Conservation (phyloP, 306 rosid genomes). For the Cicer yamashitae region DNA sequence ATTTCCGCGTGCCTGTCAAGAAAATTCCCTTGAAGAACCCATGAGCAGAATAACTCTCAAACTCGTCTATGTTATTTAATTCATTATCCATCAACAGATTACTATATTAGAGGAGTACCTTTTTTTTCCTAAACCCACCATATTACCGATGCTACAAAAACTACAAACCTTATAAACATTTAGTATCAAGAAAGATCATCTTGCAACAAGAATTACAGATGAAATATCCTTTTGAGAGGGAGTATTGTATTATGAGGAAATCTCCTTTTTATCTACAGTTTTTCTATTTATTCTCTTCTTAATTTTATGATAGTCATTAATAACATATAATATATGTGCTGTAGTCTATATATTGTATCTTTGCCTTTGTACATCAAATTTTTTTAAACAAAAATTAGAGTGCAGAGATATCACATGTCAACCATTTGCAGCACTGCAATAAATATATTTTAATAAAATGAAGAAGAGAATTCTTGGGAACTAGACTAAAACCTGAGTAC, state of each 20-base stretch:
- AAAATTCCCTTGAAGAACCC: not conserved
- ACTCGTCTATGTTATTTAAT: not conserved
- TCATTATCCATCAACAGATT: constrained; percentile 8
- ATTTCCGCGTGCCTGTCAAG: not conserved
- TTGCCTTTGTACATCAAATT: not conserved
- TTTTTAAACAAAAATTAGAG: no score
- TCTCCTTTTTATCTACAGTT: not conserved
- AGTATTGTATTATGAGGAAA: not conserved
- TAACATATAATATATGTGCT: not conserved
- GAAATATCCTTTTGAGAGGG: not conserved
- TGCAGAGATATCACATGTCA: no score
- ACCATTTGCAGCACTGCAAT: no score
- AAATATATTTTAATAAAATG: no score
- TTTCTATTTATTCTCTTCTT: not conserved
- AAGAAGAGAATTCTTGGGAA: no score
- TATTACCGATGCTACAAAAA: constrained; percentile 17
- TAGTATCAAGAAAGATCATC: constrained; percentile 22
- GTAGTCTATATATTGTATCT: not conserved
- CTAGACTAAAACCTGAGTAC: no score
- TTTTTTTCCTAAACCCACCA: constrained; percentile 21
- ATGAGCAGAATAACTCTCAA: constrained; percentile 1
- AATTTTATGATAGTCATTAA: not conserved
- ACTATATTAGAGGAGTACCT: constrained; percentile 1
- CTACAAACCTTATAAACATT: constrained; percentile 31
- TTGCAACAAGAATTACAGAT: constrained; percentile 5